Percentiles rank a stretch among this genome's conserved stretches.
Evolutionary conservation across 257 asterid genomes (phyloP).

Genomic region (Pogostemon cablin): DNA sequence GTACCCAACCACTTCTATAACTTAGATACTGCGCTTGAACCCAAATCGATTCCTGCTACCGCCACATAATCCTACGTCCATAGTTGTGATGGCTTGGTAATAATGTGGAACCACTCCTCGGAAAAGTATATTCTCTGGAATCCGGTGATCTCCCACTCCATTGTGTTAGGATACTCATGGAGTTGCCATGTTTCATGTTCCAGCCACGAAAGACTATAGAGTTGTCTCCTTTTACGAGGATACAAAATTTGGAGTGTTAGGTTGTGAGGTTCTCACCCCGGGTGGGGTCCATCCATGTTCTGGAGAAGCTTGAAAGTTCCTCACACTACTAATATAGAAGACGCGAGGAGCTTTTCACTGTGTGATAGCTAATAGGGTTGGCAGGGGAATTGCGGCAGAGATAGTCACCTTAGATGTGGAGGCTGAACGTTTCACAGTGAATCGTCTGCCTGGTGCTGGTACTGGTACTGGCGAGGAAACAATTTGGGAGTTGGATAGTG

Average conservation of each 20-base stretch:
- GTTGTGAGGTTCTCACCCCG: constrained; percentile 31
- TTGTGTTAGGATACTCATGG: background rate
- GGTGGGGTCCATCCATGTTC: constrained; percentile 17
- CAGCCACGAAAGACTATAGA: constrained; percentile 21
- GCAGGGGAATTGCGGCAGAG: background rate
- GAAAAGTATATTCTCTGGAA: constrained; percentile 25
- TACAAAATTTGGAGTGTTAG: background rate
- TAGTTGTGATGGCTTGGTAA: constrained; percentile 32
- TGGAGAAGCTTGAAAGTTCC: constrained; percentile 34
- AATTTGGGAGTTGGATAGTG: background rate
- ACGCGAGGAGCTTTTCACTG: constrained; percentile 24
- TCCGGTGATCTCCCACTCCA: constrained; percentile 25
- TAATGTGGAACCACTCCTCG: background rate
- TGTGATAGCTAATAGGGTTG: background rate
- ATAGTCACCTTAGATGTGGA: constrained; percentile 39
- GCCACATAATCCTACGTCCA: background rate
- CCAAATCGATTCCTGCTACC: too few species aligned
- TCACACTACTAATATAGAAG: too few species aligned
- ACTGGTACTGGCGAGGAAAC: background rate
- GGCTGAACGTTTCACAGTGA: constrained; percentile 27
- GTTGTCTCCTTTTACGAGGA: constrained; percentile 25
- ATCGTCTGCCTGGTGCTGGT: background rate
- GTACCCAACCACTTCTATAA: background rate
- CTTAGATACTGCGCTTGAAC: background rate
- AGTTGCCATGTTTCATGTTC: background rate